Evolutionary conservation across 495 filamentous ascomycete species (phyloP).

Genomic region (Neurospora tetrasperma): DNA sequence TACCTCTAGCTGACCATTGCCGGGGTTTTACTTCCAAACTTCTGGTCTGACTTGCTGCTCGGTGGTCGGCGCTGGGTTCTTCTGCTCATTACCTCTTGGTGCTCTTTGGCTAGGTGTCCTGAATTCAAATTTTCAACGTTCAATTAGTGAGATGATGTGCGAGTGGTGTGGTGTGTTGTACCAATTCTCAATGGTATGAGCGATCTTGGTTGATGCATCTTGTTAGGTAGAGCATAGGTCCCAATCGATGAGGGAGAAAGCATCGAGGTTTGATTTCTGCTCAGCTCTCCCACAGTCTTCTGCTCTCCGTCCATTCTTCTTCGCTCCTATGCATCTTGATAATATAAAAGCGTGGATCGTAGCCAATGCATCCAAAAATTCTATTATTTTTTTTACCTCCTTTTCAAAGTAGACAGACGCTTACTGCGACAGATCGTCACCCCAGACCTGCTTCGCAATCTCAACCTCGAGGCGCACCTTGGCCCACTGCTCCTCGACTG

Average conservation of each 20-base stretch:
- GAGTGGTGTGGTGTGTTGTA: background rate
- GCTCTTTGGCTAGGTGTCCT: background rate
- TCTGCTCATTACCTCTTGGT: background rate
- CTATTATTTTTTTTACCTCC: background rate
- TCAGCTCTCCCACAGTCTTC: background rate
- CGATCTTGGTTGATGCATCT: background rate
- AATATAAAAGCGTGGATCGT: background rate
- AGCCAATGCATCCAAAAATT: background rate
- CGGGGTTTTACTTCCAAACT: background rate
- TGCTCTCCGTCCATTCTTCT: background rate
- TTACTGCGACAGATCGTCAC: conserved; percentile 31
- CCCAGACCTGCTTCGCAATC: conserved; percentile 41
- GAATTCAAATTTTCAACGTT: background rate
- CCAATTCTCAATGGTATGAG: background rate
- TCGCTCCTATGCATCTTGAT: background rate
- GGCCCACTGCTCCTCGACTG: conserved; percentile 48
- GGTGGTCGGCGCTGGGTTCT: background rate
- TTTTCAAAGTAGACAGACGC: background rate
- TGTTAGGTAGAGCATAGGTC: background rate
- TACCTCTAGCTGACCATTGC: no score
- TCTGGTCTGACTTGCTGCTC: background rate
- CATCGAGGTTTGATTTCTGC: background rate
- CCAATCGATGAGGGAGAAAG: background rate
- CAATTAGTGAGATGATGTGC: background rate
- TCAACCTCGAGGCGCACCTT: conserved; percentile 36